Conservation (phyloP, 441 rosid species). For the Aleurites moluccanus region DNA sequence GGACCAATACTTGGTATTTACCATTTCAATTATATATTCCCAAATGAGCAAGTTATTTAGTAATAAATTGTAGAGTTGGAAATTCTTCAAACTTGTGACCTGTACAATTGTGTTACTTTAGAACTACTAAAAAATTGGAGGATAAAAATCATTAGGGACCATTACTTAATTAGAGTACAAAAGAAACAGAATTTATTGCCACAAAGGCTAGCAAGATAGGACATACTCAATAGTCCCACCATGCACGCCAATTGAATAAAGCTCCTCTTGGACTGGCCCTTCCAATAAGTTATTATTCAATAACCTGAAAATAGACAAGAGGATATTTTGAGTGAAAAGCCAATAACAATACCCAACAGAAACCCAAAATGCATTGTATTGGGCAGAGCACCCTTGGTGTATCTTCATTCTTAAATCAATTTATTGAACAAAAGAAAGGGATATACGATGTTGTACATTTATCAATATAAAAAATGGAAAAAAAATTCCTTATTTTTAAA, state of each 20-base stretch:
- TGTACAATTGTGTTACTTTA: neutral
- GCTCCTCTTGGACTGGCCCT: slow-evolving; percentile 84
- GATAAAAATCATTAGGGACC: neutral
- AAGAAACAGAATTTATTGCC: neutral
- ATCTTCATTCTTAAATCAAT: neutral
- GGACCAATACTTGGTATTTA: neutral
- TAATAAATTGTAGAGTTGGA: neutral
- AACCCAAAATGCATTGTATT: neutral
- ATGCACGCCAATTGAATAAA: slow-evolving; percentile 84
- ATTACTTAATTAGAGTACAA: neutral
- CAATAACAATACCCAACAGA: neutral
- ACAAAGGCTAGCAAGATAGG: neutral
- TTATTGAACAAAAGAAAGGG: neutral
- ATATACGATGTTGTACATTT: neutral
- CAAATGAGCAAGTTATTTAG: neutral
- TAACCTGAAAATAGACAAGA: slow-evolving; percentile 46
- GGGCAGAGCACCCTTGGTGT: neutral
- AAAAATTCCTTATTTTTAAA: neutral
- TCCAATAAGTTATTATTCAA: slow-evolving; percentile 71
- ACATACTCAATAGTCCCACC: slow-evolving; percentile 97
- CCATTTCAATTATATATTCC: neutral
- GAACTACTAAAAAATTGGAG: neutral
- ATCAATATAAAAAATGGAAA: neutral
- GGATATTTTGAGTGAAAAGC: neutral
- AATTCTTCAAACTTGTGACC: neutral